Base-by-base conservation (phyloP, 2,329 filamentous ascomycete genomes). In the Onygenales sp. region DNA sequence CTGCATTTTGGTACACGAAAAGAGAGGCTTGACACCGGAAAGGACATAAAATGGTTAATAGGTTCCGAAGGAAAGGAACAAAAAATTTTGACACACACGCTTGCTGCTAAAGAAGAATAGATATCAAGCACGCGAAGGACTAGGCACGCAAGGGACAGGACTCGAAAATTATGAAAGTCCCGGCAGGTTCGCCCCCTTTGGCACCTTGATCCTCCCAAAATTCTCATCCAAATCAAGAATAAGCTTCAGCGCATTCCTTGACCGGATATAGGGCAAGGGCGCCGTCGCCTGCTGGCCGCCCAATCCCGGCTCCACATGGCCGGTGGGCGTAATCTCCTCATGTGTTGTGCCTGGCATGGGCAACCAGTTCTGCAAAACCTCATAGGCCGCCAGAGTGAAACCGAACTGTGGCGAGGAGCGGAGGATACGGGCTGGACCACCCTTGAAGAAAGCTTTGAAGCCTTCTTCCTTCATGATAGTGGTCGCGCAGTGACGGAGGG, bases 371-470 rank as follows among this genome's bases (percentile, higher is more conserved):
- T 96, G 90, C 49, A 98, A 77, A 39, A 98, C 79, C 72, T 98
- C 93, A 71, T 97, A 98, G 43, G 88, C 87, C 3, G 93, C 93
- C 27, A 98, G 83, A 0, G 93, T 98, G 77, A 97, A 97, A 59
- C 93, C 93, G 69, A 98, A 98, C 68, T 98, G 93, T 13, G 93
- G 93, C 10, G 90, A 96, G 0, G 90, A 96, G 65, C 93, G 86
- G 68, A 97, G 73, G 65, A 98, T 94, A 76, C 93, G 88, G 7
- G 93, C 93, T 1, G 92, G 91, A 1, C 93, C 93, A 61, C 93
- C 93, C 78, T 97, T 97, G 84, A 97, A 98, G 79, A 98, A 98
- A 31, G 93, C 93, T 58, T 80, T 83, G 80, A 96, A 92, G 9
- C 93, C 93, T 72, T 98, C 93, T 69, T 97, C 88, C 69, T 85